These are phyloP conservation scores for Mucor sp. DNA, from an alignment of 371 early-diverging fungal genomes.

Conservation along the genomic window DNA sequence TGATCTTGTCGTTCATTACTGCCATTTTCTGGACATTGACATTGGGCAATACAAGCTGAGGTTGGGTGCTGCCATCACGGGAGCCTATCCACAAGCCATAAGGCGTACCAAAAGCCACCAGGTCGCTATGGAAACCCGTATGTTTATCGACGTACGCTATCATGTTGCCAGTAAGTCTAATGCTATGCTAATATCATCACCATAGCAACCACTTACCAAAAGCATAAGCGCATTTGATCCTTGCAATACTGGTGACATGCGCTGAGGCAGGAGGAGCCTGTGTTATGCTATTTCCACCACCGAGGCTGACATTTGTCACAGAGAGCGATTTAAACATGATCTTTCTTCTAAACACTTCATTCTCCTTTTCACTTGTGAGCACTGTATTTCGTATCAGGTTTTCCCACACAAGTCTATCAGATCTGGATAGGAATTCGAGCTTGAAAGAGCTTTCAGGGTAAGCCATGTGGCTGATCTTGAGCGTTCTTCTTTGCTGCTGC, in stretches of 20 bases:
- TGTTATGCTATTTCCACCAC: neutral
- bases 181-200: too few species aligned
- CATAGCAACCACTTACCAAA: constrained; percentile 21
- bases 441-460: constrained; percentile 17
- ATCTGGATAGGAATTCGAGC: constrained; percentile 14
- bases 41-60: constrained; percentile 20
- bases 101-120: constrained; percentile 24
- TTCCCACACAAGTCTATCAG: constrained; percentile 18
- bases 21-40: constrained; percentile 26
- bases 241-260: neutral
- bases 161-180: too few species aligned
- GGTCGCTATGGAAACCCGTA: neutral
- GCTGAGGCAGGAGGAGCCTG: neutral
- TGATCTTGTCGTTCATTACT: constrained; percentile 17
- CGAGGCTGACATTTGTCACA: neutral
- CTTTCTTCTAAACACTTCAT: constrained; percentile 1
- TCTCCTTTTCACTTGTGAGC: neutral
- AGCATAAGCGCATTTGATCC: constrained; percentile 6
- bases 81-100: constrained; percentile 33
- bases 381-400: constrained; percentile 1
- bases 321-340: neutral
- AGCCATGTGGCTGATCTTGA: constrained; percentile 21
- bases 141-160: neutral
- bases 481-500: constrained; percentile 7
- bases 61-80: constrained; percentile 9